Evolutionary conservation across 306 rosid genomes (phyloP), one percentile per base, ranked within the genome.

Genomic region (Corylus heterophylla): DNA sequence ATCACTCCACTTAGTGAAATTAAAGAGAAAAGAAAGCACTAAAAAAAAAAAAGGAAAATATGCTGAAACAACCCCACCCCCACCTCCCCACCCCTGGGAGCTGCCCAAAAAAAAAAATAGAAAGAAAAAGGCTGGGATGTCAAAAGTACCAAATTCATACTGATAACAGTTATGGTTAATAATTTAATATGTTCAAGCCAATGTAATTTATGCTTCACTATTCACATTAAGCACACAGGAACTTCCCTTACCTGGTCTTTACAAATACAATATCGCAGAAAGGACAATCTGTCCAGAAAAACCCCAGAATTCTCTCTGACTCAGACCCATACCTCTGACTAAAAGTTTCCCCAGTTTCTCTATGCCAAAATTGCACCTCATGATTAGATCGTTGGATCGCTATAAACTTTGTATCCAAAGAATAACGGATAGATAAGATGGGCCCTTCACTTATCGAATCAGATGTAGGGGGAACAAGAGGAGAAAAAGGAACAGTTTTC

Each of bases 251-350:
- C 99, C 92, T 93, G 79, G 98, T 90, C 88, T 93, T 95, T 74
- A 95, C 93, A 83, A 95, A 66, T 78, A 95, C 96, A 73, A 95
- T 82, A 86, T 93, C 89, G 82, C 96, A 91, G 76, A 82, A 80
- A 54, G 93, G 93, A 76, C 96, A 88, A 78, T 93, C 99, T 12
- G 99, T 93, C 99, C 99, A 95, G 83, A 95, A 95, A 76, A 93
- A 93, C 18, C 99, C 99, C 85, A 95, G 87, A 71, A 95, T 84
- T 80, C 91, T 90, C 89, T 91, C 99, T 12, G 96, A 86, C 83
- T 95, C 99, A 74, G 85, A 76, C 80, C 76, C 85, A 90, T 97
- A 95, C n/a, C 81, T 91, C 80, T 90, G 93, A 84, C 78, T 91
- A 87, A 91, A 95, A 69, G 87, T 83, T 71, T 87, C 93, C 64